Percentiles rank a stretch among this genome's conserved stretches.
Conservation (phyloP, 1,139 yeast genomes). For the Yamadazyma atmosphaerica region DNA sequence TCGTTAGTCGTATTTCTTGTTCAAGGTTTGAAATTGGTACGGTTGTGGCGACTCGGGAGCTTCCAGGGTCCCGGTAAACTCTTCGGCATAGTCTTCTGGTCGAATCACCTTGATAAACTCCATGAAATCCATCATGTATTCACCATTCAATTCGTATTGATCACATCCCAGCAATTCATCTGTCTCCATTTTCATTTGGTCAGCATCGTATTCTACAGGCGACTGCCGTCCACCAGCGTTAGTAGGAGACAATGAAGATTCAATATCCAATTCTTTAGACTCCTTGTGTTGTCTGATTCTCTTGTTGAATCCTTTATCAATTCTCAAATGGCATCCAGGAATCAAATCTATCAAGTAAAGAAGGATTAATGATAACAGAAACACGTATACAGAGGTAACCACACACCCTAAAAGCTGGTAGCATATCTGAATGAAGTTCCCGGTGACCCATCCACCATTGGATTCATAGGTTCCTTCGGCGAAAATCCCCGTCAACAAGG, state of each 20-base stretch:
- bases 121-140: constrained; percentile 47
- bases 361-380: constrained; percentile 35
- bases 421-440: constrained; percentile 49
- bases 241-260: constrained; percentile 21
- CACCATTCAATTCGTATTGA: constrained; percentile 53
- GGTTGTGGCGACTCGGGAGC: not conserved
- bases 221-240: no score
- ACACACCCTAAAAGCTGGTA: constrained; percentile 48
- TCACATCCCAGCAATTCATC: constrained; percentile 53
- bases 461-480: constrained; percentile 34
- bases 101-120: constrained; percentile 45
- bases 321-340: constrained; percentile 50
- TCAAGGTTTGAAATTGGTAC: not conserved
- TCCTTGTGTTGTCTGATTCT: constrained; percentile 25
- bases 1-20: constrained; percentile 5
- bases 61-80: constrained; percentile 8
- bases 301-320: constrained; percentile 42
- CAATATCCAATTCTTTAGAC: constrained; percentile 16
- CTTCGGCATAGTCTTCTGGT: constrained; percentile 42
- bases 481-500: constrained; percentile 44
- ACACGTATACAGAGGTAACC: constrained; percentile 42
- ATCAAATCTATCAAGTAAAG: constrained; percentile 43
- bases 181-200: constrained; percentile 23
- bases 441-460: constrained; percentile 50
- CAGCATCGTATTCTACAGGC: constrained; percentile 3